These are phyloP conservation scores for Fereydounia khargensis DNA, from an alignment of 1,284 basidiomycete genomes.

Conservation along the genomic window DNA sequence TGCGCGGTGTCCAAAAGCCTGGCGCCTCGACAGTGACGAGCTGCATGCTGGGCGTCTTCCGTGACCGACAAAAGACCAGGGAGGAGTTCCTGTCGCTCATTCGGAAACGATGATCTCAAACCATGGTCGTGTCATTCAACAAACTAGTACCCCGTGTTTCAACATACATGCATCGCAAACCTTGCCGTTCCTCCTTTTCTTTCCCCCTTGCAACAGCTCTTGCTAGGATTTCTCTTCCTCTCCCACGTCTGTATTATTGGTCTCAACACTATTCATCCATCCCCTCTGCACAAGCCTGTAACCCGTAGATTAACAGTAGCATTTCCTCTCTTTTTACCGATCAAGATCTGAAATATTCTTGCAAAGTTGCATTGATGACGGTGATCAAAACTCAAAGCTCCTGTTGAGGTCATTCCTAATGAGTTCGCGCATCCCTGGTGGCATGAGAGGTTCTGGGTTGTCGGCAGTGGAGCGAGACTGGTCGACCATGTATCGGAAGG, in stretches of 20 bases:
- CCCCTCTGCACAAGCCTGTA: too few relatives aligned
- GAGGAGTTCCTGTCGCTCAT: constrained; percentile 68
- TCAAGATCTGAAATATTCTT: neutral
- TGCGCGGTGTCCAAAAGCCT: constrained; percentile 99
- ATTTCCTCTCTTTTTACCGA: constrained; percentile 3
- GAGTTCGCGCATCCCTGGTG: constrained; percentile 41
- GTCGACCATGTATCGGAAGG: constrained; percentile 47
- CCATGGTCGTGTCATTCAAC: too few relatives aligned
- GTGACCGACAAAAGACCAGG: constrained; percentile 92
- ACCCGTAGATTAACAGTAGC: too few relatives aligned
- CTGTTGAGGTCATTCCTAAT: constrained; percentile 38
- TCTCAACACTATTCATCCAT: too few relatives aligned
- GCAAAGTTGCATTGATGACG: too few relatives aligned
- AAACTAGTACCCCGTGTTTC: too few relatives aligned
- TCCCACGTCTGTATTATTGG: too few relatives aligned
- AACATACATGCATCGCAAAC: too few relatives aligned
- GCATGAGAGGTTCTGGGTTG: constrained; percentile 30
- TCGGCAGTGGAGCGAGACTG: neutral
- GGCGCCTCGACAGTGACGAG: constrained; percentile 92
- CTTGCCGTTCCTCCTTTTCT: too few relatives aligned
- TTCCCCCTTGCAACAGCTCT: too few relatives aligned
- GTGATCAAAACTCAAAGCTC: constrained; percentile 44
- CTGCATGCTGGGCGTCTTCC: constrained; percentile 98
- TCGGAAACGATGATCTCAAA: constrained; percentile 24
- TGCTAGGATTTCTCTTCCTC: too few relatives aligned